These are phyloP conservation scores for Cercospora sesami DNA, from an alignment of 2,329 filamentous ascomycete genomes.

Conservation along the genomic window DNA sequence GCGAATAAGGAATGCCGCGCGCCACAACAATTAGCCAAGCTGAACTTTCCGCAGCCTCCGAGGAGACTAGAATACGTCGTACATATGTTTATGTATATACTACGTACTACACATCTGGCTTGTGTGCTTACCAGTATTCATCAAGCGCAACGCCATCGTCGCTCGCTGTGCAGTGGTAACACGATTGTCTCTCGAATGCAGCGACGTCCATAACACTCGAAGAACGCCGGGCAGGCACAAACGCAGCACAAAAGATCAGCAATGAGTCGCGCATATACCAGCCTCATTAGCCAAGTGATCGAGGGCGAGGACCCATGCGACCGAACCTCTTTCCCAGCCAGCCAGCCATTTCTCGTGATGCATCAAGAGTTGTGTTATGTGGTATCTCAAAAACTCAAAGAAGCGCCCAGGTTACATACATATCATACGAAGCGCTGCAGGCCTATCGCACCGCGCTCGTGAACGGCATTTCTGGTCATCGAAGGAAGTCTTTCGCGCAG, in stretches of 20 bases:
- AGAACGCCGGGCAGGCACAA: neutral
- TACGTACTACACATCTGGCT: neutral
- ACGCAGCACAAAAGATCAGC: neutral
- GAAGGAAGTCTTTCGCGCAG: neutral
- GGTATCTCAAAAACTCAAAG: constrained; percentile 9
- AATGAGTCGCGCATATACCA: neutral
- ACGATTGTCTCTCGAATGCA: too few species aligned
- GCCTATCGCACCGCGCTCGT: constrained; percentile 15
- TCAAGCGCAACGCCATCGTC: neutral
- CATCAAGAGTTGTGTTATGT: neutral
- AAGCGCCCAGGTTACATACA: neutral
- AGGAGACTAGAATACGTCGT: neutral
- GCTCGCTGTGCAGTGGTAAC: too few species aligned
- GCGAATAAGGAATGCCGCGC: neutral
- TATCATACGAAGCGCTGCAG: constrained; percentile 13
- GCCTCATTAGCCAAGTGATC: neutral
- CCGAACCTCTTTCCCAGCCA: neutral
- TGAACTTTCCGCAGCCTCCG: neutral
- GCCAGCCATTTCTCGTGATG: neutral
- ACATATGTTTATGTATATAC: neutral
- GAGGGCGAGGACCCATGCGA: neutral
- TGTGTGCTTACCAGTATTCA: neutral
- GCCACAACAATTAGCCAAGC: neutral
- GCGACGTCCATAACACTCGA: neutral
- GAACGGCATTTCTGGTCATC: neutral